Evolutionary conservation across 805 yeast genomes (phyloP).

Genomic region (Yarrowia phangngaensis): DNA sequence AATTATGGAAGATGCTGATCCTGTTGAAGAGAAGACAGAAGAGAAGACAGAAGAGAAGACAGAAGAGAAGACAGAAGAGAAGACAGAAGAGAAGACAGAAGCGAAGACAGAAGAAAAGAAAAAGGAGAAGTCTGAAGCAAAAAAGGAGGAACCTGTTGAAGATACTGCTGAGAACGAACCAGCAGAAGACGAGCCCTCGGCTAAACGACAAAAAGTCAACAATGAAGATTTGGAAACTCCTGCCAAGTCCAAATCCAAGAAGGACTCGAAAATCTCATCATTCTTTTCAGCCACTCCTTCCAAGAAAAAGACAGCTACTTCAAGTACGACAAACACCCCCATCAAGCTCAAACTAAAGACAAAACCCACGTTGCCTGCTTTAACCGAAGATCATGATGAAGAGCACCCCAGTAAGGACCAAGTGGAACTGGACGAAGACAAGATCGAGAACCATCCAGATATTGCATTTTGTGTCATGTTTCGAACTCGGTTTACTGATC

Average conservation of each 20-base stretch:
- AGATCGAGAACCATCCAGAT: slow-evolving; percentile 30
- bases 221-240: slow-evolving; percentile 1
- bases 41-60: no score
- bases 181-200: not conserved
- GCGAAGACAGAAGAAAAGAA: not conserved
- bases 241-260: slow-evolving; percentile 12
- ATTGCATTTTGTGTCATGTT: slow-evolving; percentile 39
- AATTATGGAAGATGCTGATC: no score
- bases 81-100: no score
- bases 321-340: not conserved
- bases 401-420: slow-evolving; percentile 32
- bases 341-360: slow-evolving; percentile 27
- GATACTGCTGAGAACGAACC: slow-evolving; percentile 1
- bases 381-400: slow-evolving; percentile 33
- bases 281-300: slow-evolving; percentile 13
- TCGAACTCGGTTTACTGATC: slow-evolving; percentile 32
- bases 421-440: slow-evolving; percentile 30
- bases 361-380: slow-evolving; percentile 37
- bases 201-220: not conserved
- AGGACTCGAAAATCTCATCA: slow-evolving; percentile 12
- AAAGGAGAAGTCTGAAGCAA: not conserved
- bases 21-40: no score
- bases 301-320: not conserved
- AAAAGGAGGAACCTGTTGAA: not conserved
- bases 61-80: no score